Conservation (phyloP, 352 stramenopile species). For the Phytophthora vignae region DNA sequence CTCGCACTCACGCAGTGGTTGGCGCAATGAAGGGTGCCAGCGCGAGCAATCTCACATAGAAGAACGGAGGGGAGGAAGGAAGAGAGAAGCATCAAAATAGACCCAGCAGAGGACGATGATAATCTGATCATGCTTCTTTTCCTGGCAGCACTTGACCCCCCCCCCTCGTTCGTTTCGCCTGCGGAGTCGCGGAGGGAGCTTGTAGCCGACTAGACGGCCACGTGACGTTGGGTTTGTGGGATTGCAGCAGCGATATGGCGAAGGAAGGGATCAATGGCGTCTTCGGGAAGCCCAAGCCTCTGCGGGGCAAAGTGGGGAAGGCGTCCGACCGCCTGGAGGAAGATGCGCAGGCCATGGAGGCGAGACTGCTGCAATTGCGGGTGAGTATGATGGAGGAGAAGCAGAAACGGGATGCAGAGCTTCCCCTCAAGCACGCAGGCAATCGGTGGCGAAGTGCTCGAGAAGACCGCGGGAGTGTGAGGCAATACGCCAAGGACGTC, state of each 20-base stretch:
- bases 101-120: too few relatives aligned
- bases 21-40: slow-evolving; percentile 24
- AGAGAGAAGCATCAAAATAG: too few relatives aligned
- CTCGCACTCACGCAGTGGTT: slow-evolving; percentile 21
- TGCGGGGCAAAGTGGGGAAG: slow-evolving; percentile 29
- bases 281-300: slow-evolving; percentile 32
- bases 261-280: slow-evolving; percentile 44
- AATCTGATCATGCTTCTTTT: slow-evolving; percentile 25
- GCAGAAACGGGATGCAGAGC: slow-evolving; percentile 58
- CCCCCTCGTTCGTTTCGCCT: slow-evolving; percentile 26
- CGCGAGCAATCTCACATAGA: slow-evolving; percentile 6
- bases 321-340: slow-evolving; percentile 71
- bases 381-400: slow-evolving; percentile 76
- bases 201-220: too few relatives aligned
- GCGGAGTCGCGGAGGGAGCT: slow-evolving; percentile 14
- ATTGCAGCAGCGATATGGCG: slow-evolving; percentile 17
- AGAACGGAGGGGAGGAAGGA: background rate
- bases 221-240: slow-evolving; percentile 6
- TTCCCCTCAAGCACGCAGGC: slow-evolving; percentile 67
- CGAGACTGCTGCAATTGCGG: slow-evolving; percentile 61
- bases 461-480: slow-evolving; percentile 75
- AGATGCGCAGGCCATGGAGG: slow-evolving; percentile 79
- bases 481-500: slow-evolving; percentile 75
- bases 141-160: slow-evolving; percentile 1
- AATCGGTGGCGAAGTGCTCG: slow-evolving; percentile 81